Percentiles rank a stretch among this genome's conserved stretches.
phyloP scores from a whole-genome alignment of 2,329 filamentous ascomycete genomes.

The Talaromyces rugulosus region DNA sequence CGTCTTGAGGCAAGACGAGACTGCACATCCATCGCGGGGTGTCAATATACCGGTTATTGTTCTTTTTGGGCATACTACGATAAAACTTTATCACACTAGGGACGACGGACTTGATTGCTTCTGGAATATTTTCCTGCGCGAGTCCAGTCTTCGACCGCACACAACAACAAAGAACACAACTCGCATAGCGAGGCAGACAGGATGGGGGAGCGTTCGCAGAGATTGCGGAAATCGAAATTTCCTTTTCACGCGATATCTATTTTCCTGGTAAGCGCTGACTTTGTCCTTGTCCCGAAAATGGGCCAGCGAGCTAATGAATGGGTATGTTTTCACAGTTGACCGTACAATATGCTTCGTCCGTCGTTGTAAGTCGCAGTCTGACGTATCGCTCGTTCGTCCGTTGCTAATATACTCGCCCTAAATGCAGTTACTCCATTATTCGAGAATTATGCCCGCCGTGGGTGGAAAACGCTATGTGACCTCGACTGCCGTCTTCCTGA shows the following conservation, averaged over 20 bases:
- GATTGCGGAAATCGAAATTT: background rate
- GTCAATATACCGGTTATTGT: background rate
- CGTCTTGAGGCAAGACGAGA: background rate
- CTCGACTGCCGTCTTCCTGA: conserved; percentile 89
- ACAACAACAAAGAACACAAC: background rate
- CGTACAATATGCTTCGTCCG: conserved; percentile 40
- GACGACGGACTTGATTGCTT: background rate
- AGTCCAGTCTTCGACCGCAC: background rate
- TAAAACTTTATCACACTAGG: background rate
- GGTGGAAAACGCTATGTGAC: conserved; percentile 86
- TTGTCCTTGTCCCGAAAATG: background rate
- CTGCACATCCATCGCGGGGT: background rate
- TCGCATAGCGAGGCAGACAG: background rate
- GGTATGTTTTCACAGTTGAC: conserved; percentile 30
- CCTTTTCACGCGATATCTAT: conserved; percentile 20
- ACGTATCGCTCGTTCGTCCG: background rate
- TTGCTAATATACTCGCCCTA: conserved; percentile 12
- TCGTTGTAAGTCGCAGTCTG: conserved; percentile 32
- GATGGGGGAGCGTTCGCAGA: background rate
- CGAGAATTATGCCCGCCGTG: conserved; percentile 80
- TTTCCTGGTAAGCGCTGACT: conserved; percentile 32
- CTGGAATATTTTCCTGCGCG: background rate
- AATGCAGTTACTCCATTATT: conserved; percentile 82
- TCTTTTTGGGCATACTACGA: background rate
- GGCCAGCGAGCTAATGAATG: background rate